These are phyloP conservation scores for Lycium barbarum DNA, from an alignment of 257 asterid species.

Conservation along the genomic window DNA sequence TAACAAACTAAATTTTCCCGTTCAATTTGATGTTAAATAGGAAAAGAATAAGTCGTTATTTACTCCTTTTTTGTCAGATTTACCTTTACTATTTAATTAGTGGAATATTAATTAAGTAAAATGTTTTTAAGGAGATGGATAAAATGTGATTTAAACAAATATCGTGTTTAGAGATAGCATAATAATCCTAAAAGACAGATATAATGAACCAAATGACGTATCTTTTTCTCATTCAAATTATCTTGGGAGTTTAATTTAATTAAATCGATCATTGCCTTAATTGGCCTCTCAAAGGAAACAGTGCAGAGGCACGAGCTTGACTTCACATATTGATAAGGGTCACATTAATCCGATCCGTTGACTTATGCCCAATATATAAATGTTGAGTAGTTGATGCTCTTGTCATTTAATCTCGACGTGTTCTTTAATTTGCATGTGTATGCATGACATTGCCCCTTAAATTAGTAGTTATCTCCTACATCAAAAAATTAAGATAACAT, in stretches of 20 bases:
- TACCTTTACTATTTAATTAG: too few relatives aligned
- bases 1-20: background rate
- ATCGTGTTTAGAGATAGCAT: background rate
- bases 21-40: background rate
- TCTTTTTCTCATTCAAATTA: background rate
- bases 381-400: constrained; percentile 42
- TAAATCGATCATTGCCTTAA: background rate
- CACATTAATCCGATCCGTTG: constrained; percentile 38
- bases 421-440: constrained; percentile 44
- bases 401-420: constrained; percentile 31
- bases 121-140: too few relatives aligned
- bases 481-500: background rate
- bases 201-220: background rate
- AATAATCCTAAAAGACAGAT: background rate
- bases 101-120: too few relatives aligned
- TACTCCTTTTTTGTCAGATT: too few relatives aligned
- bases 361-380: constrained; percentile 26
- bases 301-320: constrained; percentile 36
- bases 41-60: too few relatives aligned
- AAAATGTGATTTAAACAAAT: too few relatives aligned
- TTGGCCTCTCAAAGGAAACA: constrained; percentile 24
- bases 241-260: constrained; percentile 5
- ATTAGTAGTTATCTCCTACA: background rate
- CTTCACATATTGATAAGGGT: constrained; percentile 30
- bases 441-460: constrained; percentile 24